Evolutionary conservation across 1,284 basidiomycete genomes (phyloP), one percentile per base, ranked within the genome.

Genomic region (Acaromyces ingoldii): DNA sequence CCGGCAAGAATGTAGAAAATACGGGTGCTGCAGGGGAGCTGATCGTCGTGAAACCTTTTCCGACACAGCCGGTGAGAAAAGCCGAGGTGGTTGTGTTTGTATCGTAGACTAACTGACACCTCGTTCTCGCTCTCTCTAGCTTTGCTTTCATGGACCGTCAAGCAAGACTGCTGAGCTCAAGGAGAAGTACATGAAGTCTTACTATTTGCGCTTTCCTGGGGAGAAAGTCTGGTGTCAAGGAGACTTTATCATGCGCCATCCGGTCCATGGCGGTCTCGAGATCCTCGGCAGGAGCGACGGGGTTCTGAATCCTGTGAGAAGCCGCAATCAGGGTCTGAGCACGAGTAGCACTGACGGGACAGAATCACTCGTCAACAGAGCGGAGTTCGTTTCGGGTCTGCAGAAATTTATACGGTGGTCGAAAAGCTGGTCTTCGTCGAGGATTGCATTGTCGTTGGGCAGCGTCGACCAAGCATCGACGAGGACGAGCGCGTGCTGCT

Each of bases 341-440:
- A n/a, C n/a, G n/a, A n/a, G n/a, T n/a, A n/a, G n/a, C n/a, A n/a
- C n/a, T n/a, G n/a, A n/a, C n/a, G n/a, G n/a, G n/a, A n/a, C n/a
- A n/a, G n/a, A n/a, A n/a, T n/a, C n/a, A n/a, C n/a, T n/a, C n/a
- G n/a, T n/a, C n/a, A n/a, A n/a, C n/a, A n/a, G 3, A 85, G 85
- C 47, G 89, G 89, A 2, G 83, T 92, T 55, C 82, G 89, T 17
- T 91, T 91, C 70, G 89, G 89, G 17, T 85, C 85, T 28, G 83
- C 85, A 25, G 89, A 91, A 76, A 82, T 91, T 47, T 91, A 91
- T 77, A 85, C 87, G 65, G 84, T 90, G 40, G 79, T 91, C 72
- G 80, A 55, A 49, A 47, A 53, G 26, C 13, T 57, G 57, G 13
- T 49, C 42, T 9, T 4, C 51, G 79, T 90, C 46, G 78, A 82